Evolutionary conservation across 1,284 basidiomycete species (phyloP).

Genomic region (Retiboletus flavoniger): DNA sequence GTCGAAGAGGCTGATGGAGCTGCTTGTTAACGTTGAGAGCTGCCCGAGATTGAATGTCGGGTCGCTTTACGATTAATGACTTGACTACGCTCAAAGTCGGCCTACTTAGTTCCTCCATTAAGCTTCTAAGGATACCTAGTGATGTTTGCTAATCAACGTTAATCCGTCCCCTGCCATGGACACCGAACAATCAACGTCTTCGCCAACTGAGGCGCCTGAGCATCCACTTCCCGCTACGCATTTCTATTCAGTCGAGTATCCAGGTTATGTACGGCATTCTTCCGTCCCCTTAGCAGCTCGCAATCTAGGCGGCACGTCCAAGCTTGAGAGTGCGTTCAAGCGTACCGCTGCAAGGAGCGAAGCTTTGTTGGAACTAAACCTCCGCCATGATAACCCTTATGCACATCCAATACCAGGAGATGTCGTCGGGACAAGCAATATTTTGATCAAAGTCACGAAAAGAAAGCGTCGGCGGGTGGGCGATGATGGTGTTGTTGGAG

Average conservation of each 20-base stretch:
- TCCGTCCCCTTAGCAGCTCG: constrained; percentile 66
- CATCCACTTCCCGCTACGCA: constrained; percentile 56
- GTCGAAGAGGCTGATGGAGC: background rate
- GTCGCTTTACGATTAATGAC: background rate
- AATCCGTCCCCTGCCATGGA: constrained; percentile 14
- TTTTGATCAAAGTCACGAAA: constrained; percentile 79
- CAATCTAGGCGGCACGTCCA: constrained; percentile 65
- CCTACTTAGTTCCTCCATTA: background rate
- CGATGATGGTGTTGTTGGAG: constrained; percentile 50
- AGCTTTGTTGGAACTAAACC: constrained; percentile 68
- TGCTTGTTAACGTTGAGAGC: background rate
- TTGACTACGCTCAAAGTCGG: background rate
- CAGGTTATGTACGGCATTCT: constrained; percentile 70
- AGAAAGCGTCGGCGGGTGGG: constrained; percentile 50
- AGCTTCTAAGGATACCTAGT: background rate
- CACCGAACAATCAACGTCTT: constrained; percentile 7
- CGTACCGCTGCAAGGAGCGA: constrained; percentile 58
- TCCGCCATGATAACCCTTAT: constrained; percentile 72
- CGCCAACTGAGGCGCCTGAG: constrained; percentile 39
- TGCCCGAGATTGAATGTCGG: background rate
- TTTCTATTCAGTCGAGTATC: constrained; percentile 86
- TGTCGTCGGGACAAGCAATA: constrained; percentile 70
- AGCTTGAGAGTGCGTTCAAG: constrained; percentile 74
- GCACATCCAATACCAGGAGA: constrained; percentile 82
- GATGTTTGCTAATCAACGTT: constrained; percentile 10